Base-by-base conservation (phyloP, 495 filamentous ascomycete genomes). In the Hyaloscypha finlandica region DNA sequence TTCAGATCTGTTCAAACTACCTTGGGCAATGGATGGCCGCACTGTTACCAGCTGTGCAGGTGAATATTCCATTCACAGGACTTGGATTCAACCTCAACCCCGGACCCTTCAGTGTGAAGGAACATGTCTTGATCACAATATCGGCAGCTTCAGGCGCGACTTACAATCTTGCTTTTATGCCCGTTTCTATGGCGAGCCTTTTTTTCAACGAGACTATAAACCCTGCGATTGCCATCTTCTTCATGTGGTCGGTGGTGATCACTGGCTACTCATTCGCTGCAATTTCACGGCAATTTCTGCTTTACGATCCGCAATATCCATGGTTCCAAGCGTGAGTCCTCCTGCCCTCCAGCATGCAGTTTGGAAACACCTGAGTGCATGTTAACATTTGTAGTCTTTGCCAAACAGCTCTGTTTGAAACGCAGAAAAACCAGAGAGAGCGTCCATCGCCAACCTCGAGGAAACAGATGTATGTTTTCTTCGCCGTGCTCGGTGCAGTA, bases 241-340 rank as follows among this genome's bases (percentile, higher is more conserved):
- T 86, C 73, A 87, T 87, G 84, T 81, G 80, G 73, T 79, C 81
- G 0, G 83, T 85, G 53, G 81, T 84, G 20, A 84, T 80, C 71
- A 81, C 78, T 8, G 84, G 84, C 39, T 86, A 86, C 59, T 78
- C 81, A 3, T 85, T 83, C 70, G 84, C 84, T 32, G 83, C 83
- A 9, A 71, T 86, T 35, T 81, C 82, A 9, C 78, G 83, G 11
- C 79, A 86, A 64, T 78, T 86, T 30, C 70, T 86, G 30, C 68
- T 87, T n/a, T 83, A 85, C 53, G 83, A 86, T 66, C 83, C 83
- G 0, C 75, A 79, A 32, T 85, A 84, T 59, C 79, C 82, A 30
- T 87, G 83, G 65, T 68, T 63, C 52, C 59, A 63, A 58, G 59
- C 66, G 66, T 68, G 42, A 58, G 66, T 32, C 9, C 12, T 14